A percentile compares a stretch with the other conserved stretches of the same genome.
phyloP scores from a whole-genome alignment of 73 alveolate species.

The Blepharisma stoltei region DNA sequence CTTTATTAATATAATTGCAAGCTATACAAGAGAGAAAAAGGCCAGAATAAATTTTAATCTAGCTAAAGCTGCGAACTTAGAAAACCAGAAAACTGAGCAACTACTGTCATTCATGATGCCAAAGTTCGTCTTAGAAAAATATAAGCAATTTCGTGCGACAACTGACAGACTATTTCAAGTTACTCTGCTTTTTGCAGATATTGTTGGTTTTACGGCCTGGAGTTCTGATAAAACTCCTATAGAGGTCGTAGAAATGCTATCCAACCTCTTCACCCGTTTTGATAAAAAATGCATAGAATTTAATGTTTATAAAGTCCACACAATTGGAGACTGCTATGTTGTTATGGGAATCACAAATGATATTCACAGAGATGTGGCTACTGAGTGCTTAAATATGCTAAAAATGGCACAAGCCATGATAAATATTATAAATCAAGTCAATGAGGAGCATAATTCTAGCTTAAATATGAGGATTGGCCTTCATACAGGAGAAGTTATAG shows the following conservation, averaged over 20 bases:
- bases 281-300: conserved; percentile 86
- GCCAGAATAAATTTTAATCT: neutral
- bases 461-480: conserved; percentile 92
- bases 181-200: conserved; percentile 93
- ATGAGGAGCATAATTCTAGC: conserved; percentile 49
- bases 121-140: conserved; percentile 46
- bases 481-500: conserved; percentile 65
- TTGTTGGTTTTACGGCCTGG: conserved; percentile 73
- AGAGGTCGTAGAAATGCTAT: conserved; percentile 85
- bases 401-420: conserved; percentile 93
- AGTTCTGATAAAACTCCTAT: conserved; percentile 81
- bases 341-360: conserved; percentile 88
- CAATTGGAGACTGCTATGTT: conserved; percentile 98
- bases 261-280: conserved; percentile 85
- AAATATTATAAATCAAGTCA: conserved; percentile 80
- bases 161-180: conserved; percentile 84
- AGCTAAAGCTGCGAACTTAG: neutral
- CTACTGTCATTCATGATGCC: conserved; percentile 1
- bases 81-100: conserved; percentile 11
- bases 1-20: conserved; percentile 1
- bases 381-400: conserved; percentile 90
- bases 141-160: neutral
- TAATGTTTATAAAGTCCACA: conserved; percentile 91
- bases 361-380: conserved; percentile 79
- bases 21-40: conserved; percentile 6